Evolutionary conservation across 2,329 filamentous ascomycete species (phyloP), one percentile per base, ranked within the genome.

Genomic region (Zalaria obscura): DNA sequence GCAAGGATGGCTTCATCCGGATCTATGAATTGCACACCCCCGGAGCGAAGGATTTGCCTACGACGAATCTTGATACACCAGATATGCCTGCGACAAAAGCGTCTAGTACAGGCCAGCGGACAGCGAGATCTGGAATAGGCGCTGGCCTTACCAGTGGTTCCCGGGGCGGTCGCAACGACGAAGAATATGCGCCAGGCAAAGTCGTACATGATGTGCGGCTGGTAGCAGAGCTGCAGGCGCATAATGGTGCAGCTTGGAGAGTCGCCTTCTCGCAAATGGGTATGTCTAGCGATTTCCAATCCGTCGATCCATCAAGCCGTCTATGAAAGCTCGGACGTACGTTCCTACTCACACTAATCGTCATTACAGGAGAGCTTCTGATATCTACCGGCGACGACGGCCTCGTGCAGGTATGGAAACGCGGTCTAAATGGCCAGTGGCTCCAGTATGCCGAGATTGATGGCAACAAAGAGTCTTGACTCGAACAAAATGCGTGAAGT

Each of bases 1-100:
- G 85, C 57, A 93, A 93, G 60, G 91, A 98, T 57, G 89, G 91
- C 3, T 80, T 78, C 51, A 78, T 95, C 34, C 75, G 89, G 34
- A 81, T 98, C n/a, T 94, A 93, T 55, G 78, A 89, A 52, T 60
- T 93, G 11, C 76, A 79, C 31, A 82, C 81, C 52, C 47, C 63
- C 55, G 46, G 65, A 60, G 46, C 72, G 64, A 51, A 71, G 59
- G 37, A 71, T 63, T 4, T 77, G 69, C 42, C 48, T 4, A 52
- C 51, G 5, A 25, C 10, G 5, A 37, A 5, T 4, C 35, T 25
- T 37, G 5, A 6, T 25, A 27, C 10, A 4, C 10, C 18, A 8
- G 10, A 37, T 4, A 11, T 5, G 10, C n/a, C 6, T 10, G 35
- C 25, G 1, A 5, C 35, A 4, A 37, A 37, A 11, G 18, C 18